These are phyloP conservation scores for Paramecium pentaurelia DNA, from an alignment of 73 alveolate genomes.

Conservation along the genomic window DNA sequence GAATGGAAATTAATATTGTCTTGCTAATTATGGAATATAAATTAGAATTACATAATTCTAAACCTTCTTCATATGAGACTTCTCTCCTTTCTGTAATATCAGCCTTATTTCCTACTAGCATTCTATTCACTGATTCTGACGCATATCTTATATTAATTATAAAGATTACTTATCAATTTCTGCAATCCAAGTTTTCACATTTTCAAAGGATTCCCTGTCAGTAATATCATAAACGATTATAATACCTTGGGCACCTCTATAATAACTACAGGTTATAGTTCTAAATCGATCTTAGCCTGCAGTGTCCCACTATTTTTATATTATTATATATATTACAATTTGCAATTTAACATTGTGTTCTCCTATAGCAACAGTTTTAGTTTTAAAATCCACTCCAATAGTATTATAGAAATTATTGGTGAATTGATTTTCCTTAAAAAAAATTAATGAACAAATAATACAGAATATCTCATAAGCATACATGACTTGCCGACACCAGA, in stretches of 20 bases:
- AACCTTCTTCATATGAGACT: constrained; percentile 83
- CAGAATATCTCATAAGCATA: constrained; percentile 66
- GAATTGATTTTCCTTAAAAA: constrained; percentile 50
- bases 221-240: constrained; percentile 80
- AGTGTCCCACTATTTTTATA: constrained; percentile 72
- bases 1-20: constrained; percentile 32
- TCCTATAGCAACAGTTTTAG: constrained; percentile 30
- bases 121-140: constrained; percentile 70
- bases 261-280: constrained; percentile 76
- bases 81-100: constrained; percentile 79
- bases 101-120: constrained; percentile 88
- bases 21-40: background rate
- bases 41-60: constrained; percentile 19
- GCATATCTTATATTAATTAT: constrained; percentile 31
- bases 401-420: constrained; percentile 63
- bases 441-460: too few species aligned
- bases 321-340: background rate
- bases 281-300: constrained; percentile 85
- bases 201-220: constrained; percentile 75
- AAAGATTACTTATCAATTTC: constrained; percentile 70
- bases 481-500: constrained; percentile 77
- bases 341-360: constrained; percentile 46
- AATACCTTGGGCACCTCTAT: constrained; percentile 80
- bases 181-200: constrained; percentile 82
- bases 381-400: constrained; percentile 69